Evolutionary conservation across 805 yeast genomes (phyloP).

Genomic region (Saccharomycopsis sp.): DNA sequence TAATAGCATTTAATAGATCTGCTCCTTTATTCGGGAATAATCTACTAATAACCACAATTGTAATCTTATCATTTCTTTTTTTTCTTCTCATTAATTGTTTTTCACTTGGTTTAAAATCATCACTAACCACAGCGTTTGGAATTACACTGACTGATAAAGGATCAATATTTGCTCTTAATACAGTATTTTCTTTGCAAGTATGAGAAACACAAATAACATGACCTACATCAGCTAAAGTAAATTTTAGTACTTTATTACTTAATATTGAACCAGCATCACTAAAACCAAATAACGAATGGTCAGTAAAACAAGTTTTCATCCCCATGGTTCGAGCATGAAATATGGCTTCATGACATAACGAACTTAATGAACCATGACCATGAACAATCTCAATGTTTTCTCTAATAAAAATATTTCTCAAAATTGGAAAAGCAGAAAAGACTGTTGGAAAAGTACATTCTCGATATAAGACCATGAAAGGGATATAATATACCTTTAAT

Average conservation of each 20-base stretch:
- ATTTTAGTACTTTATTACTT: constrained; percentile 78
- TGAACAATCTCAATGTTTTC: constrained; percentile 86
- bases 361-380: constrained; percentile 87
- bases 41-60: constrained; percentile 85
- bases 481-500: constrained; percentile 83
- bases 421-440: constrained; percentile 75
- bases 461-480: constrained; percentile 69
- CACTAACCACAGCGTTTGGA: constrained; percentile 89
- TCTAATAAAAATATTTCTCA: constrained; percentile 75
- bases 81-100: constrained; percentile 8
- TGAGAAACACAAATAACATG: constrained; percentile 95
- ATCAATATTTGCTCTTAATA: constrained; percentile 71
- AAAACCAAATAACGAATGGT: constrained; percentile 92
- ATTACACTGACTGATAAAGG: constrained; percentile 78
- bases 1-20: constrained; percentile 71
- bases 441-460: constrained; percentile 85
- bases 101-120: constrained; percentile 56
- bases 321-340: constrained; percentile 95
- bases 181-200: constrained; percentile 94
- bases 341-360: constrained; percentile 81
- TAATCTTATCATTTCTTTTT: constrained; percentile 29
- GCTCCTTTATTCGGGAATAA: constrained; percentile 96
- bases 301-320: constrained; percentile 82
- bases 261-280: constrained; percentile 73
- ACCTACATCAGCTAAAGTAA: constrained; percentile 76